Evolutionary conservation across 2,329 filamentous ascomycete species (phyloP).

Genomic region (Cordyceps militaris): DNA sequence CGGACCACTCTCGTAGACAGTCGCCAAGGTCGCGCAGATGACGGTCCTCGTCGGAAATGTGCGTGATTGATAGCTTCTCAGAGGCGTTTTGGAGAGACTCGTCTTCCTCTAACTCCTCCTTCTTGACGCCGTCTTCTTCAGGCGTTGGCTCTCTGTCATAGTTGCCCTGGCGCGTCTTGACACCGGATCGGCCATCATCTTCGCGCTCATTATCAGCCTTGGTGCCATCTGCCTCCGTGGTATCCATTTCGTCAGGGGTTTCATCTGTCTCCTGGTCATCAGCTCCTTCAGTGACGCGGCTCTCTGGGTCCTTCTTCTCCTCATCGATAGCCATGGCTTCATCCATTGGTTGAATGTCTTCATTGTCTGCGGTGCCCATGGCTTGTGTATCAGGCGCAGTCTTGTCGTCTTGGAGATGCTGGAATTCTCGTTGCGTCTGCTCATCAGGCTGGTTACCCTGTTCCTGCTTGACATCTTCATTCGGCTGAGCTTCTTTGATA

Average conservation of each 20-base stretch:
- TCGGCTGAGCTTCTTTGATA: slow-evolving; percentile 54
- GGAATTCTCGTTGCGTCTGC: slow-evolving; percentile 76
- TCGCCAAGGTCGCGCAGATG: slow-evolving; percentile 43
- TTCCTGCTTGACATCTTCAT: slow-evolving; percentile 40
- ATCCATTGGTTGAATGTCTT: slow-evolving; percentile 79
- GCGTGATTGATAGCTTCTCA: slow-evolving; percentile 64
- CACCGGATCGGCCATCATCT: slow-evolving; percentile 52
- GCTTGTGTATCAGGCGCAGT: slow-evolving; percentile 82
- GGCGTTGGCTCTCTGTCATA: slow-evolving; percentile 45
- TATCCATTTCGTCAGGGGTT: slow-evolving; percentile 39
- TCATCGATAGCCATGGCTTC: slow-evolving; percentile 82
- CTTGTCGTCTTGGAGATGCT: slow-evolving; percentile 83
- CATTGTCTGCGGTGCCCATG: slow-evolving; percentile 78
- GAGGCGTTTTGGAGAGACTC: slow-evolving; percentile 45
- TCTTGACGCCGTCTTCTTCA: slow-evolving; percentile 36
- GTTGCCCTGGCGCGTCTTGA: slow-evolving; percentile 52
- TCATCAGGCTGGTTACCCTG: slow-evolving; percentile 50
- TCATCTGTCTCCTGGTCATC: slow-evolving; percentile 39
- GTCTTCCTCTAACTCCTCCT: slow-evolving; percentile 38
- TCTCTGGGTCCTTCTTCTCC: slow-evolving; percentile 46
- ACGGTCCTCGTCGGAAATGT: slow-evolving; percentile 46
- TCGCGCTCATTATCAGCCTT: slow-evolving; percentile 37
- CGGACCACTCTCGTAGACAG: slow-evolving; percentile 71
- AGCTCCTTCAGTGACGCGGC: slow-evolving; percentile 44
- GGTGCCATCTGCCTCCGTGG: slow-evolving; percentile 23